A percentile compares a stretch with the other conserved stretches of the same genome.
phyloP scores from a whole-genome alignment of 345 rosid species.

The Dimocarpus longan region DNA sequence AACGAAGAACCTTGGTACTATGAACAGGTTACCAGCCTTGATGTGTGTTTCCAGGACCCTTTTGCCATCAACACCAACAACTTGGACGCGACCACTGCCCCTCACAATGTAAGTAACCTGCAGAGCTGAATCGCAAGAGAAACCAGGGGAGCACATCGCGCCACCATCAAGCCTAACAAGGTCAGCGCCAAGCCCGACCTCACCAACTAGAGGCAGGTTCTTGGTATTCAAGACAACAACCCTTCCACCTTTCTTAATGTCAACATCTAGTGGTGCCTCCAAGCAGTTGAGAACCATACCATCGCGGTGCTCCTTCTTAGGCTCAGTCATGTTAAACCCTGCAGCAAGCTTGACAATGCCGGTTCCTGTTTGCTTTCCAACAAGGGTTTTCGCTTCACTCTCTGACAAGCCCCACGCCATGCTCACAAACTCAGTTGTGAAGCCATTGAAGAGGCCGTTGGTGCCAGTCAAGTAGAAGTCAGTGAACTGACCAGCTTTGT shows the following conservation, averaged over 20 bases:
- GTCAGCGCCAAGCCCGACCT: slow-evolving; percentile 89
- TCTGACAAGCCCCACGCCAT: slow-evolving; percentile 74
- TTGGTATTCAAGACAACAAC: slow-evolving; percentile 83
- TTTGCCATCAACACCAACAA: slow-evolving; percentile 73
- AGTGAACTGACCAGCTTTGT: slow-evolving; percentile 76
- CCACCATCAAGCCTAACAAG: slow-evolving; percentile 74
- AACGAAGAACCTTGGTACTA: slow-evolving; percentile 86
- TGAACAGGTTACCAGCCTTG: slow-evolving; percentile 71
- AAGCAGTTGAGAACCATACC: slow-evolving; percentile 74
- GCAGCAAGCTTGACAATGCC: slow-evolving; percentile 73
- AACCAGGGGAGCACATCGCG: slow-evolving; percentile 97
- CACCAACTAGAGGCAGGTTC: slow-evolving; percentile 83
- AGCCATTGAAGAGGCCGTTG: slow-evolving; percentile 79
- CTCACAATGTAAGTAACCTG: slow-evolving; percentile 81
- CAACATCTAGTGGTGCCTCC: slow-evolving; percentile 87
- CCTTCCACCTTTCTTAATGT: slow-evolving; percentile 73
- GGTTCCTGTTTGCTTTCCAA: slow-evolving; percentile 49
- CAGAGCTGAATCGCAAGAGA: slow-evolving; percentile 87
- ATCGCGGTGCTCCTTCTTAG: slow-evolving; percentile 50
- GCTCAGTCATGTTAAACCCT: slow-evolving; percentile 57
- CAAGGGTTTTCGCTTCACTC: slow-evolving; percentile 46
- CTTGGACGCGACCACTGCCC: slow-evolving; percentile 78
- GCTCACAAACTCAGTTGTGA: slow-evolving; percentile 71
- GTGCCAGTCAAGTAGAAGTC: slow-evolving; percentile 78
- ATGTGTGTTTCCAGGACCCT: slow-evolving; percentile 73